These are phyloP conservation scores for Aspergillus taichungensis DNA, from an alignment of 495 filamentous ascomycete genomes.

Conservation along the genomic window DNA sequence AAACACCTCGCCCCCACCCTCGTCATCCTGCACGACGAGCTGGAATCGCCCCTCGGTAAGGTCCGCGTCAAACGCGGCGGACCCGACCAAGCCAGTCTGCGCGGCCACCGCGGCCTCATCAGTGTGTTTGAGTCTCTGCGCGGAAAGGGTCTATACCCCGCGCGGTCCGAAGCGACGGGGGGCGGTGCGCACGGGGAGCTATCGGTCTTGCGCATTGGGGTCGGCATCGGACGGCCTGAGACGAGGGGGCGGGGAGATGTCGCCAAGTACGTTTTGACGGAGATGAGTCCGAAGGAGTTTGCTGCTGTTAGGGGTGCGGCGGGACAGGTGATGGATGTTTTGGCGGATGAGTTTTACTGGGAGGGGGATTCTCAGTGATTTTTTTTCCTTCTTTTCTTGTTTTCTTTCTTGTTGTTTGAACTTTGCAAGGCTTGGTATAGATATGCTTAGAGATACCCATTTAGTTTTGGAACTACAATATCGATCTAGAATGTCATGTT, in stretches of 20 bases:
- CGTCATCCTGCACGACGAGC: constrained; percentile 75
- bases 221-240: constrained; percentile 65
- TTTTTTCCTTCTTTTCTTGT: background rate
- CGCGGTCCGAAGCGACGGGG: constrained; percentile 14
- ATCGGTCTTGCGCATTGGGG: constrained; percentile 46
- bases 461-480: too few relatives aligned
- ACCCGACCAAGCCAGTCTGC: constrained; percentile 40
- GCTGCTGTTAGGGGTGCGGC: constrained; percentile 41
- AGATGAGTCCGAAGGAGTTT: constrained; percentile 46
- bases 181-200: constrained; percentile 9
- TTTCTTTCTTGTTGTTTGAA: too few relatives aligned
- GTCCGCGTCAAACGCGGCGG: constrained; percentile 52
- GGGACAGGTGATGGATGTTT: constrained; percentile 37
- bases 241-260: constrained; percentile 49
- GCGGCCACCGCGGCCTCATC: constrained; percentile 76
- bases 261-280: constrained; percentile 57
- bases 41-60: constrained; percentile 60
- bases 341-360: constrained; percentile 39
- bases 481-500: too few relatives aligned
- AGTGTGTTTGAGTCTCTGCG: constrained; percentile 47
- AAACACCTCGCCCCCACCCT: constrained; percentile 36
- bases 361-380: constrained; percentile 8
- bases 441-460: too few relatives aligned
- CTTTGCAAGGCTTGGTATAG: too few relatives aligned
- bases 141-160: constrained; percentile 23